These are phyloP conservation scores for Metschnikowia koreensis DNA, from an alignment of 805 yeast species.

Conservation along the genomic window DNA sequence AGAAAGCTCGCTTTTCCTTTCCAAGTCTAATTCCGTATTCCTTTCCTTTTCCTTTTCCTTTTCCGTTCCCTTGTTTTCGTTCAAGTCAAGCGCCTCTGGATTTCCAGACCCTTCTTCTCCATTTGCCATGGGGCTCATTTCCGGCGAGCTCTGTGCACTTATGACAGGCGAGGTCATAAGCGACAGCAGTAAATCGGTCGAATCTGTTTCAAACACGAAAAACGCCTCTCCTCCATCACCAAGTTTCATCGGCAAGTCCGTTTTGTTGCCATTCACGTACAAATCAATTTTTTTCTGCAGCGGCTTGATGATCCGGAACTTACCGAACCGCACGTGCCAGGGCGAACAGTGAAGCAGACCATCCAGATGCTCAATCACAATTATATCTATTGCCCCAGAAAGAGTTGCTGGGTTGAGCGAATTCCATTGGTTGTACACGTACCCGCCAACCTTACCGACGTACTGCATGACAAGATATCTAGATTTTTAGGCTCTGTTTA, in stretches of 20 bases:
- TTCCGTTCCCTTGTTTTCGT: constrained; percentile 18
- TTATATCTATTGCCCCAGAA: constrained; percentile 95
- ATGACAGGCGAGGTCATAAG: constrained; percentile 85
- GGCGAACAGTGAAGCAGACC: constrained; percentile 87
- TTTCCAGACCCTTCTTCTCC: constrained; percentile 11
- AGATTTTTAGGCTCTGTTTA: too few relatives aligned
- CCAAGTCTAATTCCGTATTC: too few relatives aligned
- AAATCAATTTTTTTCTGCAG: constrained; percentile 93
- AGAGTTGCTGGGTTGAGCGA: constrained; percentile 94
- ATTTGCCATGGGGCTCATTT: constrained; percentile 29
- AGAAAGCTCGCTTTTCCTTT: not conserved
- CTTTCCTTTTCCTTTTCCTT: not conserved
- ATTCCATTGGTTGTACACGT: constrained; percentile 96
- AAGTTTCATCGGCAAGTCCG: constrained; percentile 89
- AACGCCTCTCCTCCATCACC: constrained; percentile 99
- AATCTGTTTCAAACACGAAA: constrained; percentile 84
- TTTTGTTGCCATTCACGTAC: constrained; percentile 75
- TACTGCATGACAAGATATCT: too few relatives aligned
- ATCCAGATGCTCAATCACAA: constrained; percentile 86
- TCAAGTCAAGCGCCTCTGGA: constrained; percentile 39
- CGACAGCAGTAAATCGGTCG: constrained; percentile 64
- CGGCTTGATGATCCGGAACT: constrained; percentile 87
- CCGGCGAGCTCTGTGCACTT: constrained; percentile 65
- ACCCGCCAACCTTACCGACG: constrained; percentile 92
- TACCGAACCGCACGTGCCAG: constrained; percentile 94